Evolutionary conservation across 2,329 filamentous ascomycete genomes (phyloP).

Genomic region (Monilinia polystroma): DNA sequence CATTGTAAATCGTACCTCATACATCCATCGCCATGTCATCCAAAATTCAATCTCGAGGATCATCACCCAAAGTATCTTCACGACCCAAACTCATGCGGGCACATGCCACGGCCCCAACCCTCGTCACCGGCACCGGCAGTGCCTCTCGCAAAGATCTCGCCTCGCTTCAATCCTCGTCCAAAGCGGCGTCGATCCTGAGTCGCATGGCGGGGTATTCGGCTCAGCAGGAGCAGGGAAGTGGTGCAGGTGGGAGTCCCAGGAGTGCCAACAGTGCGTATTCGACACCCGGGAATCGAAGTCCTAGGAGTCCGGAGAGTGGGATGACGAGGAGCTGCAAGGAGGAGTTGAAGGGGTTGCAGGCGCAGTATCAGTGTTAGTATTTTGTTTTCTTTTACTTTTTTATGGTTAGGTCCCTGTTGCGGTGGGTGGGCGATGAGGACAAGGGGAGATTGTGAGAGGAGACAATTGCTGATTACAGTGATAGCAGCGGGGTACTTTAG

Average conservation of each 20-base stretch:
- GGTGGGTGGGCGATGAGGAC: not conserved
- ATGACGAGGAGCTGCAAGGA: slow-evolving; percentile 31
- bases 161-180: slow-evolving; percentile 49
- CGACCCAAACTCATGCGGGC: slow-evolving; percentile 56
- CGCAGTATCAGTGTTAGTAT: slow-evolving; percentile 22
- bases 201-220: slow-evolving; percentile 52
- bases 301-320: slow-evolving; percentile 29
- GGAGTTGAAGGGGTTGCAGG: slow-evolving; percentile 18
- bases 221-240: slow-evolving; percentile 40
- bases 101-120: slow-evolving; percentile 56
- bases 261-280: slow-evolving; percentile 25
- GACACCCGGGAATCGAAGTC: slow-evolving; percentile 20
- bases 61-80: slow-evolving; percentile 44
- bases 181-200: slow-evolving; percentile 55
- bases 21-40: slow-evolving; percentile 38
- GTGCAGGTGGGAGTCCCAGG: slow-evolving; percentile 21
- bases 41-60: slow-evolving; percentile 42
- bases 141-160: slow-evolving; percentile 53
- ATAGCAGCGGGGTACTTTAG: slow-evolving; percentile 62
- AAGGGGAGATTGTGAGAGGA: not conserved
- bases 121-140: slow-evolving; percentile 57
- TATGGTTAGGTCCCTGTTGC: too few species aligned
- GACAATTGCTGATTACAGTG: slow-evolving; percentile 23
- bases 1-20: not conserved
- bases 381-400: not conserved